Percentiles rank a stretch among this genome's conserved stretches.
Evolutionary conservation across 495 filamentous ascomycete genomes (phyloP).

Genomic region (Hamigera avellanea): DNA sequence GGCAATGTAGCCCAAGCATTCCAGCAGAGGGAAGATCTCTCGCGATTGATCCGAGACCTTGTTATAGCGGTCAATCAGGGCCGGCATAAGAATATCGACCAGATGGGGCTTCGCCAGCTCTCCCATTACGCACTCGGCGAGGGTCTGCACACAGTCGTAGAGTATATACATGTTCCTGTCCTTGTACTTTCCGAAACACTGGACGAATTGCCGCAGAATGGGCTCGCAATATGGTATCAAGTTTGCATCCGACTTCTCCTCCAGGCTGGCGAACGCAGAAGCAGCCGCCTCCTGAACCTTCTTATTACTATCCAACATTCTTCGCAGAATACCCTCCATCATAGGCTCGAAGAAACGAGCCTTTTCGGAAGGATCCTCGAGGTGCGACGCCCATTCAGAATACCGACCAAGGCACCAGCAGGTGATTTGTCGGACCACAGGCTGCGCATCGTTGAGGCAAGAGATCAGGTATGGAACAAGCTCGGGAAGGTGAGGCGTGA

Average conservation of each 20-base stretch:
- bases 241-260: conserved; percentile 77
- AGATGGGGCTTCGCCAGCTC: conserved; percentile 67
- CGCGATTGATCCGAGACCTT: conserved; percentile 79
- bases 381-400: conserved; percentile 80
- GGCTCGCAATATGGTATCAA: conserved; percentile 77
- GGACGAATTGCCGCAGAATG: conserved; percentile 85
- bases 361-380: conserved; percentile 52
- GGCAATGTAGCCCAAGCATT: conserved; percentile 90
- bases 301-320: conserved; percentile 96
- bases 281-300: conserved; percentile 94
- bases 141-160: conserved; percentile 96
- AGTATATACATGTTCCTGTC: conserved; percentile 98
- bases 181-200: conserved; percentile 90
- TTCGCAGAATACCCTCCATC: conserved; percentile 90
- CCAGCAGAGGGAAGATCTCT: conserved; percentile 87
- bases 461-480: conserved; percentile 86
- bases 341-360: conserved; percentile 83
- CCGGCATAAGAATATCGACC: conserved; percentile 83
- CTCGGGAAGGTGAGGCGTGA: conserved; percentile 83
- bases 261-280: conserved; percentile 90
- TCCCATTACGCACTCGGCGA: conserved; percentile 82
- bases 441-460: conserved; percentile 71
- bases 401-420: conserved; percentile 96
- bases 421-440: conserved; percentile 93
- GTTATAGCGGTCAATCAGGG: conserved; percentile 81